Base-by-base conservation (phyloP, 73 alveolate genomes). In the Blepharisma stoltei region DNA sequence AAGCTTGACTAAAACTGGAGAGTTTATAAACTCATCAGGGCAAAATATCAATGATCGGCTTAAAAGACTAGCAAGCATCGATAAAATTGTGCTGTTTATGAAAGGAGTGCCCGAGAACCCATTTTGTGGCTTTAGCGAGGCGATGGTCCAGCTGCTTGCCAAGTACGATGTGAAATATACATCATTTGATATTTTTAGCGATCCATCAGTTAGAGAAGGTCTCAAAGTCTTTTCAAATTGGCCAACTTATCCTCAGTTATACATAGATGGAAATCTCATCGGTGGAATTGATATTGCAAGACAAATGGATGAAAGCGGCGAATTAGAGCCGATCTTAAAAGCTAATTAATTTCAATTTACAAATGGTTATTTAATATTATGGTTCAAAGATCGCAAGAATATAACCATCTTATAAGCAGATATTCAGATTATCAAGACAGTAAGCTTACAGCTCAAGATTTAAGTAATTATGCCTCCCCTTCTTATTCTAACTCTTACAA, bases 161-260 rank as follows among this genome's bases (percentile, higher is more conserved):
- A 6, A 49, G 7, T 49, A 21, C 55, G 71, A 55, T 6, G 3
- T 65, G 7, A 37, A 54, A 37, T 88, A 54, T 80, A 54, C 55
- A 23, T 73, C 27, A 54, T 83, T 88, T 18, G 80, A 88, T 65
- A 88, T 88, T 11, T 77, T 86, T 9, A 86, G 46, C 49, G 80
- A 80, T 54, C 86, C 68, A 32, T 47, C 41, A 23, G 73, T 88
- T 5, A 80, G 93, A 50, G 93, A 88, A 48, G 92, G 86, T 6
- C 53, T 86, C 71, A 88, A 88, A 80, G 77, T 86, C 78, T 93
- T 65, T 78, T 85, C 96, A 7, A 81, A 90, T 76, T 93, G 98
- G 98, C 95, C 96, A 14, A 93, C 97, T 9, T 87, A 90, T 67
- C 98, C 98, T 18, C 88, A 93, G 76, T 82, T 93, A 8, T 93